Evolutionary conservation across 805 yeast species (phyloP), one percentile per base, ranked within the genome.

Genomic region (Saccharomyces paradoxus): DNA sequence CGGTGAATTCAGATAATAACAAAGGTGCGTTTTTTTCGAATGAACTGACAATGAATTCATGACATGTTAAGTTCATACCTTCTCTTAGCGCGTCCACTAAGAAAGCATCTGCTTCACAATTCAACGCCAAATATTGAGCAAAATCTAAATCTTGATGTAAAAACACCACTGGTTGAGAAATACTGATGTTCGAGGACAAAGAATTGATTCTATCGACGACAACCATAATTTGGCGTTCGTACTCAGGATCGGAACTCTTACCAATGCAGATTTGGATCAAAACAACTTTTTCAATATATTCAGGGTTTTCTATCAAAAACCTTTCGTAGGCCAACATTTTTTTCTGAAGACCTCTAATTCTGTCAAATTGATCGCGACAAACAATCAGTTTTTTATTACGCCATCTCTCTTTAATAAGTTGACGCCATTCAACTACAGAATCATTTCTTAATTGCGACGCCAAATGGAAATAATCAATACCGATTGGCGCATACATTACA

Each of bases 31-130:
- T 83, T 55, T 81, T 81, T 46, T 80, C 81, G 22, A 76, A 71
- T 1, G 94, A 81, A 27, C 96, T 87, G 53, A 84, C 85, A 46
- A 90, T 80, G 67, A 86, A 94, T 68, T 94, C 99, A 66, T 94
- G 99, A 62, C 97, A 92, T 0, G 98, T 91, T 65, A 94, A 77
- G 63, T 94, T 94, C 90, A 94, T 87, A 27, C 99, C 99, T 70
- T 94, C 99, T 66, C 99, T 83, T 77, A 92, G 80, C 1, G 96
- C 87, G 8, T 95, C 84, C 1, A 92, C 97, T 48, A 87, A 83
- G 64, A 94, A 94, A 0, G 82, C 77, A 60, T 89, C 95, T 1
- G 98, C 96, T 66, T 90, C 97, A 41, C 83, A 74, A 49, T 87
- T 79, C 50, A 94, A 73, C 0, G 96, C 98, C 56, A 94, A 70